These are phyloP conservation scores for Schoenoplectus tabernaemontani DNA, from an alignment of 202 grass and related monocot genomes.

Conservation along the genomic window DNA sequence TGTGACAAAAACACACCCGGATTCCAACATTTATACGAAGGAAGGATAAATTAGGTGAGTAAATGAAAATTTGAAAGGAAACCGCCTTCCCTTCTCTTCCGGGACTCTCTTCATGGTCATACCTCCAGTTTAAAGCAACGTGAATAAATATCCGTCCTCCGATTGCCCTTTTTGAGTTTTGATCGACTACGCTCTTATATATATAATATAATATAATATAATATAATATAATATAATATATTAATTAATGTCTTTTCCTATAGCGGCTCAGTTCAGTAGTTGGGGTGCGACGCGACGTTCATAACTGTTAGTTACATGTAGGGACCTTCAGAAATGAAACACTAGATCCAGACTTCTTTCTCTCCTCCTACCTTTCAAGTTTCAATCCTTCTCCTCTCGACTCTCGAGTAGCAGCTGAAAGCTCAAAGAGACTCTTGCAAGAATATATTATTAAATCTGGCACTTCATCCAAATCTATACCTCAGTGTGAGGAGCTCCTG, in stretches of 20 bases:
- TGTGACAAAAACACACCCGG: neutral
- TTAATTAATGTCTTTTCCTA: too few species aligned
- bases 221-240: too few species aligned
- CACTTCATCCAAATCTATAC: neutral
- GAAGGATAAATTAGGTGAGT: neutral
- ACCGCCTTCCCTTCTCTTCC: too few species aligned
- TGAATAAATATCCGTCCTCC: too few species aligned
- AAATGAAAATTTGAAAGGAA: neutral
- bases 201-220: too few species aligned
- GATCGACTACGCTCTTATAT: too few species aligned
- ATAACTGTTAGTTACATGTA: neutral
- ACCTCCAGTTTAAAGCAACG: too few species aligned
- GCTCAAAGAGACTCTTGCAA: conserved; percentile 12
- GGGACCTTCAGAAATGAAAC: neutral
- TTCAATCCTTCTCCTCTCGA: conserved; percentile 8
- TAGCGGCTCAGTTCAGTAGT: too few species aligned
- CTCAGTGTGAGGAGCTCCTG: neutral
- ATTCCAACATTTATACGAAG: neutral
- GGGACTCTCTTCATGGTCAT: too few species aligned
- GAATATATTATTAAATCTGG: neutral
- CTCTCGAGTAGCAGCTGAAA: conserved; percentile 18
- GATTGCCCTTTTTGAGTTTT: too few species aligned
- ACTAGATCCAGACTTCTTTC: neutral
- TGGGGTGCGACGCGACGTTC: too few species aligned
- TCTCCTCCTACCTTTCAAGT: conserved; percentile 13